Base-by-base conservation (phyloP, 176 grass and related monocot species). In the Tuctoria greenei region DNA sequence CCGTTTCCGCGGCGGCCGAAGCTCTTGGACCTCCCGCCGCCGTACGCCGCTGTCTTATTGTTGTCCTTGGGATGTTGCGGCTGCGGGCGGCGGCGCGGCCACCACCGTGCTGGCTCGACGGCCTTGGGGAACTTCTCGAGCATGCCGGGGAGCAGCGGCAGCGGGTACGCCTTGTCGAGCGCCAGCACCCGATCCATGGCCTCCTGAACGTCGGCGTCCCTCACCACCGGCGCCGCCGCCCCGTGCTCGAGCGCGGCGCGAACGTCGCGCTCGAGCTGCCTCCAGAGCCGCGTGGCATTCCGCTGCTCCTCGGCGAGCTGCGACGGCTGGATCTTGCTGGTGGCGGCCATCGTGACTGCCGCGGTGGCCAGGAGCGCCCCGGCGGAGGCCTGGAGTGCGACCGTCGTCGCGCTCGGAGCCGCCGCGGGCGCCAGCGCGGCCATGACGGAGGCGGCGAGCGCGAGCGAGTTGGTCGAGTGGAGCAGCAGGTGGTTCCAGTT, bases 401-500 rank as follows among this genome's bases (percentile, higher is more conserved):
- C n/a, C 23, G 90, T 61, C 9, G 13, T 51, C 4, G 13, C 45
- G 5, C 38, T 39, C 7, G 39, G 0, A 12, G 1, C 0, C 3
- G 85, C 11, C 6, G 67, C 38, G 1, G 86, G 81, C 4, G 86
- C 76, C n/a, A 93, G 59, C 41, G 79, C 86, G 2, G 83, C 67
- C 83, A 86, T 75, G 24, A 67, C 14, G 28, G 90, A 81, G 6
- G 83, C 90, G 0, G 83, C 12, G 41, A 93, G 86, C 21, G 71
- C 14, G 34, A 93, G 73, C 24, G 83, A 78, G 77, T 93, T 93
- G 81, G 78, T 76, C 40, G 90, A 81, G 72, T 84, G 83, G 24
- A 88, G 84, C 46, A 93, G 75, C 54, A 89, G 90, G 72, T 86
- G 90, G 80, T 93, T 93, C 90, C 90, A 93, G 83, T 82, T 87